Percentiles rank a stretch among this genome's conserved stretches.
These are phyloP conservation scores for Claviceps sp. DNA, from an alignment of 2,329 filamentous ascomycete genomes.

Conservation along the genomic window DNA sequence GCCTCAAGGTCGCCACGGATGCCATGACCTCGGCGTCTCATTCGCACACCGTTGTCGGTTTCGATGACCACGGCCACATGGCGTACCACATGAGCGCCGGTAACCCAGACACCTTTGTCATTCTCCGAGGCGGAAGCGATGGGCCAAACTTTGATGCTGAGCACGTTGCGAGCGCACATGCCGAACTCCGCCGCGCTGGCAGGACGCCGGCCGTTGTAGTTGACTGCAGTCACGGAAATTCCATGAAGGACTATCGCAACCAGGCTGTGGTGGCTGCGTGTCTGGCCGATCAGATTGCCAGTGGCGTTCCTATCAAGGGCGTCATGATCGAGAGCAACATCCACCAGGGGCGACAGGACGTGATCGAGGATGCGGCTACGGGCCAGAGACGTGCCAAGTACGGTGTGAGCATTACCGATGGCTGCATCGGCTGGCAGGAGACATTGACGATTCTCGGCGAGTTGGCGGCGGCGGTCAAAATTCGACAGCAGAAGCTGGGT, in stretches of 20 bases:
- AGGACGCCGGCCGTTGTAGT: conserved; percentile 78
- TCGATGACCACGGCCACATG: conserved; percentile 90
- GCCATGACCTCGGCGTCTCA: conserved; percentile 87
- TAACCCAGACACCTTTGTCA: conserved; percentile 95
- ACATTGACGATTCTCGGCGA: conserved; percentile 66
- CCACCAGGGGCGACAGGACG: conserved; percentile 86
- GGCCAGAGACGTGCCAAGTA: conserved; percentile 55
- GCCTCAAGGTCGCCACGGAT: conserved; percentile 79
- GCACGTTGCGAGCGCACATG: conserved; percentile 75
- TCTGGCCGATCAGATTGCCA: conserved; percentile 71
- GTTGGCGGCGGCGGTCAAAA: conserved; percentile 60
- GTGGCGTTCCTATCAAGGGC: conserved; percentile 85
- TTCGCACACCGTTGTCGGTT: conserved; percentile 91
- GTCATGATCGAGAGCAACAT: conserved; percentile 99
- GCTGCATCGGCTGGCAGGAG: conserved; percentile 90
- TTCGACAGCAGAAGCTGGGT: neutral
- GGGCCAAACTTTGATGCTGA: conserved; percentile 88
- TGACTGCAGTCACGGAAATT: conserved; percentile 96
- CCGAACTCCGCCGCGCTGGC: conserved; percentile 60
- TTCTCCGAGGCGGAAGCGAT: conserved; percentile 80
- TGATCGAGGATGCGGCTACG: conserved; percentile 70
- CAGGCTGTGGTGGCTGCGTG: conserved; percentile 83
- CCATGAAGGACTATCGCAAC: conserved; percentile 90
- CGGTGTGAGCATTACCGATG: conserved; percentile 93
- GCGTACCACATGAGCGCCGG: conserved; percentile 89